Percentiles rank a stretch among this genome's conserved stretches.
Evolutionary conservation across 176 grass and related monocot genomes (phyloP).

Genomic region (Zoysia pacifica): DNA sequence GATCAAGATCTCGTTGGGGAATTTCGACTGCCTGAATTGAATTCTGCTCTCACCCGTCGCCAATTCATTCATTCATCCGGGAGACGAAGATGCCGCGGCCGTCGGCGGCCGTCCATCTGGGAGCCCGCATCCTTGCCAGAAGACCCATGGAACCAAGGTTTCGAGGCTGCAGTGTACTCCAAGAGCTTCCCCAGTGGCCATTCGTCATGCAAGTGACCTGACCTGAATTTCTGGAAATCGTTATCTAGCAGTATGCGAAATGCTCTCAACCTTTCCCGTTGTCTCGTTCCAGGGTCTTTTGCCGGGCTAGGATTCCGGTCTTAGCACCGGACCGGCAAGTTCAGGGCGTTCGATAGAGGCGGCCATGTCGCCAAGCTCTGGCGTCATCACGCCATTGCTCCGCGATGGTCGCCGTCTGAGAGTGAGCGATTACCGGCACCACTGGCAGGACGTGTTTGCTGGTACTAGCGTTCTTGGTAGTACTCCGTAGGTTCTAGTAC

Average conservation of each 20-base stretch:
- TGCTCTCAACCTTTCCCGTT: background rate
- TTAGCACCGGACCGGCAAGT: constrained; percentile 44
- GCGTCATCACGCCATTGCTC: constrained; percentile 35
- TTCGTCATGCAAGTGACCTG: constrained; percentile 18
- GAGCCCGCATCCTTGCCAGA: constrained; percentile 34
- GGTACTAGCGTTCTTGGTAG: constrained; percentile 37
- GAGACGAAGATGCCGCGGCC: constrained; percentile 26
- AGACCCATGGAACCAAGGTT: constrained; percentile 43
- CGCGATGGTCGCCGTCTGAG: constrained; percentile 28
- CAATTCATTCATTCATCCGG: background rate
- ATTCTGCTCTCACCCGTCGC: background rate
- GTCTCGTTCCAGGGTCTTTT: constrained; percentile 30
- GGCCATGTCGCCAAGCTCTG: constrained; percentile 45
- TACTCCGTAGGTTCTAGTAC: background rate
- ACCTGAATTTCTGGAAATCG: background rate
- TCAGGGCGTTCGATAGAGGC: constrained; percentile 32
- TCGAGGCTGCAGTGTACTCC: constrained; percentile 28
- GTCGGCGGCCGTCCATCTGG: background rate
- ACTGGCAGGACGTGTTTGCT: constrained; percentile 46
- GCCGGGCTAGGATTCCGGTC: constrained; percentile 43
- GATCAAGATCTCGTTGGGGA: background rate
- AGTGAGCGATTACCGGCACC: constrained; percentile 48
- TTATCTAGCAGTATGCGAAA: background rate
- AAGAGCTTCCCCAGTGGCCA: constrained; percentile 46
- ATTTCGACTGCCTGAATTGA: background rate